phyloP scores from a whole-genome alignment of 768 basidiomycete genomes.

The Saitozyma podzolica region DNA sequence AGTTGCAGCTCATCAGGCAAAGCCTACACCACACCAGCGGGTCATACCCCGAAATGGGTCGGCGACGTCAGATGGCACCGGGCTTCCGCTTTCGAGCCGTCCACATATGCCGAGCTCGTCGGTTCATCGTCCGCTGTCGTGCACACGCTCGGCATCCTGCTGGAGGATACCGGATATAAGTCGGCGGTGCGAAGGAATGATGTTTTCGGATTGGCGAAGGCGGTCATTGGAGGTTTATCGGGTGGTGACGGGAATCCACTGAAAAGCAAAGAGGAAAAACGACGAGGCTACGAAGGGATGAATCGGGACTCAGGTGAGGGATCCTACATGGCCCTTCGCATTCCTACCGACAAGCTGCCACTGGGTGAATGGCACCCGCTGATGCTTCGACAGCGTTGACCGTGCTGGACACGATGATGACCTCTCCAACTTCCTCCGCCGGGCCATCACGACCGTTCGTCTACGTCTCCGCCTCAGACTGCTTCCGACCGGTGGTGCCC shows the following conservation, averaged over 20 bases:
- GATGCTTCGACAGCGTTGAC: slow-evolving; percentile 56
- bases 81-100: slow-evolving; percentile 77
- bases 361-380: slow-evolving; percentile 5
- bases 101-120: slow-evolving; percentile 70
- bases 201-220: slow-evolving; percentile 55
- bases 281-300: slow-evolving; percentile 65
- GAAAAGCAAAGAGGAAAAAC: slow-evolving; percentile 51
- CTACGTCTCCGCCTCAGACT: slow-evolving; percentile 92
- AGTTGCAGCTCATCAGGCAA: slow-evolving; percentile 74
- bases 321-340: neutral
- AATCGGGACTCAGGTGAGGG: slow-evolving; percentile 83
- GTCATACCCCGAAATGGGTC: slow-evolving; percentile 84
- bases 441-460: slow-evolving; percentile 61
- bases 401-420: slow-evolving; percentile 71
- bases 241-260: slow-evolving; percentile 52
- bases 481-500: slow-evolving; percentile 83
- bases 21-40: slow-evolving; percentile 83
- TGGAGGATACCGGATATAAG: slow-evolving; percentile 83
- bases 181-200: slow-evolving; percentile 63
- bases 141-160: slow-evolving; percentile 86
- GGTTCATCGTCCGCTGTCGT: slow-evolving; percentile 73
- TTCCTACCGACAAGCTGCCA: slow-evolving; percentile 4
- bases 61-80: slow-evolving; percentile 75
- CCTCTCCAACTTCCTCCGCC: slow-evolving; percentile 24
- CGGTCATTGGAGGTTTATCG: slow-evolving; percentile 55